Evolutionary conservation across 305 asterid genomes (phyloP).

Genomic region (Fraxinus sp.): DNA sequence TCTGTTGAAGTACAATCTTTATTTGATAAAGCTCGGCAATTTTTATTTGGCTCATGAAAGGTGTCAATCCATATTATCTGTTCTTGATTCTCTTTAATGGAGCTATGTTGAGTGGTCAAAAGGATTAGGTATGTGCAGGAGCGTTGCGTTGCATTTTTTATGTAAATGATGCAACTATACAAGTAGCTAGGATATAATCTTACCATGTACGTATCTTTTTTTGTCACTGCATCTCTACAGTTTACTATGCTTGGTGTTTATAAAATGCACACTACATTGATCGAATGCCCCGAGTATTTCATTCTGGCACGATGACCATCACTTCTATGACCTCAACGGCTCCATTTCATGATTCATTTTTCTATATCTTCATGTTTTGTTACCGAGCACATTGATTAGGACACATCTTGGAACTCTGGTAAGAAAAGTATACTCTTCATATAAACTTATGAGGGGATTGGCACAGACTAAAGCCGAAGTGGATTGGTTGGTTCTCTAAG

Average conservation of each 20-base stretch:
- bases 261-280: not conserved
- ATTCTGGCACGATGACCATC: not conserved
- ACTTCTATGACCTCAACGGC: not conserved
- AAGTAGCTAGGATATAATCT: not conserved
- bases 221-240: not conserved
- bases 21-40: not conserved
- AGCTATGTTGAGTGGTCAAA: not conserved
- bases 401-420: no score
- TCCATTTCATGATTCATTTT: not conserved
- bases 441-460: no score
- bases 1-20: not conserved
- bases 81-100: not conserved
- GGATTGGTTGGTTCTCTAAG: no score
- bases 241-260: not conserved
- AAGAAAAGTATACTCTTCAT: no score
- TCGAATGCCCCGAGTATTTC: not conserved
- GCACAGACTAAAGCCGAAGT: no score
- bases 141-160: not conserved
- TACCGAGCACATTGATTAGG: no score
- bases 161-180: not conserved
- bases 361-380: no score
- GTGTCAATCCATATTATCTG: not conserved
- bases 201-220: not conserved
- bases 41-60: not conserved
- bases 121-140: not conserved